Conservation (phyloP, 352 stramenopile species). For the Pythium apleroticum region DNA sequence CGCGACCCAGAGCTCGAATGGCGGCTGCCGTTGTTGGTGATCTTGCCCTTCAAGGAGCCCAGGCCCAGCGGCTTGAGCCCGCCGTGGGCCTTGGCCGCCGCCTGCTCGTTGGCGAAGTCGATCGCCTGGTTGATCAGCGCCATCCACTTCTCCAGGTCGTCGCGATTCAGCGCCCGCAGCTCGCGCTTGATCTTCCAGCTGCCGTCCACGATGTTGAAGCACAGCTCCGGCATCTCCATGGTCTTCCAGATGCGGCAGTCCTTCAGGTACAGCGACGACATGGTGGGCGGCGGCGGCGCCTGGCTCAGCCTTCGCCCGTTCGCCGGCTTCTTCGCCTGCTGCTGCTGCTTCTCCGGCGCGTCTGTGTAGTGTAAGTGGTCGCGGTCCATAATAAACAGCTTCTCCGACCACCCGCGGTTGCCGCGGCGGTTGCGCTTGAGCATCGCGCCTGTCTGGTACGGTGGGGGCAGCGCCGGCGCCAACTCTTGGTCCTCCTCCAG, state of each 20-base stretch:
- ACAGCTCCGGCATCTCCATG: conserved; percentile 81
- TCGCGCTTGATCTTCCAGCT: conserved; percentile 86
- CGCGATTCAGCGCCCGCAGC: conserved; percentile 55
- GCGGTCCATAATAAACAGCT: conserved; percentile 68
- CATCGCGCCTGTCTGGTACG: conserved; percentile 55
- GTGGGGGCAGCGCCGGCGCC: conserved; percentile 34
- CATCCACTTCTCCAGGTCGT: conserved; percentile 74
- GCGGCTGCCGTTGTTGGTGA: conserved; percentile 38
- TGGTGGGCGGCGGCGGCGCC: conserved; percentile 24
- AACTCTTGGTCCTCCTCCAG: conserved; percentile 37
- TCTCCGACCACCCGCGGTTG: conserved; percentile 67
- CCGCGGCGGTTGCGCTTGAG: conserved; percentile 76
- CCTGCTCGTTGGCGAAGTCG: conserved; percentile 66
- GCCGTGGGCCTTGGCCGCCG: conserved; percentile 15
- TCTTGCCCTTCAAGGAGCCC: conserved; percentile 7
- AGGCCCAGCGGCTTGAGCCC: not conserved
- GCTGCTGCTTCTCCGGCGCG: conserved; percentile 28
- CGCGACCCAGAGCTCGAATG: conserved; percentile 10
- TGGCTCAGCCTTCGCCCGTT: conserved; percentile 16
- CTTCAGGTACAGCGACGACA: conserved; percentile 62
- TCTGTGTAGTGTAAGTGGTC: conserved; percentile 77
- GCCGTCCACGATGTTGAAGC: conserved; percentile 74
- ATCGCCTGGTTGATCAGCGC: conserved; percentile 72
- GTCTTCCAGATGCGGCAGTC: conserved; percentile 86
- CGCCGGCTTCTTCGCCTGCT: conserved; percentile 7